These are phyloP conservation scores for Pontederia paniculata DNA, from an alignment of 176 grass and related monocot species.

Conservation along the genomic window DNA sequence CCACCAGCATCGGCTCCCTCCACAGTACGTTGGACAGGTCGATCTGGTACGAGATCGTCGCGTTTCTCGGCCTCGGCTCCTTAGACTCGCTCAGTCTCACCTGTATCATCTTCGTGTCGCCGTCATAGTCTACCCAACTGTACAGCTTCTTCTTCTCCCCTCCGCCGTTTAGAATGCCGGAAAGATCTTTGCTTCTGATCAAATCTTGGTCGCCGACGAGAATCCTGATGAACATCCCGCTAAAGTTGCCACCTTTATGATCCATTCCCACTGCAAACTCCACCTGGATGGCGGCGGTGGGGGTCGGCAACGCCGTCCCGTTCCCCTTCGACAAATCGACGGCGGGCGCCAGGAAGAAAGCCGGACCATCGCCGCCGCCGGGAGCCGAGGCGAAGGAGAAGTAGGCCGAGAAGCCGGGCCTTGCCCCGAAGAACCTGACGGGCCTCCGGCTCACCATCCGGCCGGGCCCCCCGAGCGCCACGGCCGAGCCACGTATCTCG, in stretches of 20 bases:
- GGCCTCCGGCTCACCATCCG: conserved; percentile 5
- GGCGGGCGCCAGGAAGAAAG: conserved; percentile 7
- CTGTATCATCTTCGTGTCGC: conserved; percentile 7
- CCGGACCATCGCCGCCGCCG: background rate
- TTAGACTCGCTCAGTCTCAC: conserved; percentile 1
- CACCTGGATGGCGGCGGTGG: background rate
- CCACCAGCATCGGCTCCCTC: conserved; percentile 10
- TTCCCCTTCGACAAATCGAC: background rate
- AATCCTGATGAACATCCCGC: conserved; percentile 2
- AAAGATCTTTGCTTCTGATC: conserved; percentile 7
- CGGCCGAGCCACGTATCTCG: background rate
- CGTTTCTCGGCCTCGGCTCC: background rate
- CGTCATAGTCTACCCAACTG: conserved; percentile 19
- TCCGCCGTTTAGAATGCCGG: background rate
- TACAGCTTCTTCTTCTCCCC: conserved; percentile 7
- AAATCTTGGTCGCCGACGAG: background rate
- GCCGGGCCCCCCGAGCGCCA: background rate
- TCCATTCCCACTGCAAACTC: background rate
- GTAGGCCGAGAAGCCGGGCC: conserved; percentile 12
- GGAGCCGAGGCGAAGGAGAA: conserved; percentile 10
- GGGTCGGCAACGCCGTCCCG: background rate
- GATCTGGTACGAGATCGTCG: background rate
- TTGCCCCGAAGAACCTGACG: conserved; percentile 9
- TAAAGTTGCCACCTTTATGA: background rate
- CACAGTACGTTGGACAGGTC: conserved; percentile 5